These are phyloP conservation scores for Micractinium sp. DNA, from an alignment of 139 green algal species.

Conservation along the genomic window DNA sequence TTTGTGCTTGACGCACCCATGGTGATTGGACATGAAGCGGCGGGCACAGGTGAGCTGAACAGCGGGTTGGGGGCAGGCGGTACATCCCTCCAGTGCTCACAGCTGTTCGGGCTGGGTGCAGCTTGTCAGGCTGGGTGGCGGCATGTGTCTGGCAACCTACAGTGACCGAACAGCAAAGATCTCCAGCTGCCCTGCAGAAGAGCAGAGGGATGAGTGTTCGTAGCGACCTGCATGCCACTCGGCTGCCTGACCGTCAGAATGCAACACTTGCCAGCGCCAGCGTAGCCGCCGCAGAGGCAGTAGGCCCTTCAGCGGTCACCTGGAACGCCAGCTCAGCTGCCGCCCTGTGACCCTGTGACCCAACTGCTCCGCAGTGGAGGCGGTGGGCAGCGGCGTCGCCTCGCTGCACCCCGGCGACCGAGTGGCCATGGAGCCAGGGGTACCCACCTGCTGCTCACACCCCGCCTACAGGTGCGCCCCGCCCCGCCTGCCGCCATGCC, in stretches of 20 bases:
- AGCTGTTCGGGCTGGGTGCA: neutral
- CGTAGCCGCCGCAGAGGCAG: no score
- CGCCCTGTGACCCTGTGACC: neutral
- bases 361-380: slow-evolving; percentile 6
- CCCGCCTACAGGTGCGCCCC: slow-evolving; percentile 12
- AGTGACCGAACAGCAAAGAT: neutral
- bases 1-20: slow-evolving; percentile 49
- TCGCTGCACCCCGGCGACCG: slow-evolving; percentile 36
- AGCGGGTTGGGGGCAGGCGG: no score
- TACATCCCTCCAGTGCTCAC: no score
- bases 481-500: neutral
- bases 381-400: neutral
- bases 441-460: slow-evolving; percentile 56
- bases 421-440: slow-evolving; percentile 52
- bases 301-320: no score
- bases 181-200: neutral
- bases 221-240: no score
- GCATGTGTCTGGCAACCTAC: no score
- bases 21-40: slow-evolving; percentile 56
- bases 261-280: no score
- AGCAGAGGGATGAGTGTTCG: no score
- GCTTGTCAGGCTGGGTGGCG: no score
- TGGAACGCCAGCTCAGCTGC: no score
- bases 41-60: slow-evolving; percentile 28
- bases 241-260: no score